A percentile compares a stretch with the other conserved stretches of the same genome.
These are phyloP conservation scores for Scheffersomyces ergatensis DNA, from an alignment of 805 yeast genomes.

Conservation along the genomic window DNA sequence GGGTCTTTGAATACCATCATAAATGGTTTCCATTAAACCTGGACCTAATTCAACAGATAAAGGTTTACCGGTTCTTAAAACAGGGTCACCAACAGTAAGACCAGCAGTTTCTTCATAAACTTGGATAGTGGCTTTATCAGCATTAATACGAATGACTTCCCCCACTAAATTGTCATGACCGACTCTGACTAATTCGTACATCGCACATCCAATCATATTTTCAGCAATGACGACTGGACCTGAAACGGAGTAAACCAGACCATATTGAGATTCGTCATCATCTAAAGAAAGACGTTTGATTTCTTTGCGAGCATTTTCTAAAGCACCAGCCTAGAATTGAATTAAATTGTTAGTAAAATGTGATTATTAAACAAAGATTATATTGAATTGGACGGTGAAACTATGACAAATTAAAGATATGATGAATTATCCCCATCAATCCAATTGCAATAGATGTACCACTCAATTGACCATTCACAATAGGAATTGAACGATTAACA, in stretches of 20 bases:
- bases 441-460: too few species aligned
- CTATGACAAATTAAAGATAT: too few species aligned
- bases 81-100: constrained; percentile 99
- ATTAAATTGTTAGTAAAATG: constrained; percentile 10
- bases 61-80: constrained; percentile 97
- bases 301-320: constrained; percentile 95
- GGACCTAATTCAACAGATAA: constrained; percentile 98
- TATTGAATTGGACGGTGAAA: too few species aligned
- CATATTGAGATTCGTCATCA: constrained; percentile 74
- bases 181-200: constrained; percentile 98
- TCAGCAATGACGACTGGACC: constrained; percentile 98
- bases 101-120: constrained; percentile 99
- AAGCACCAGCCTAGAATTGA: constrained; percentile 77
- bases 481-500: neutral
- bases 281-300: constrained; percentile 82
- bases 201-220: constrained; percentile 99
- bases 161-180: constrained; percentile 97
- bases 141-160: constrained; percentile 95
- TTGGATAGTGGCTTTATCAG: constrained; percentile 96
- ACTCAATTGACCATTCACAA: neutral
- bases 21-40: constrained; percentile 98
- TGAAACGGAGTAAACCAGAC: constrained; percentile 89
- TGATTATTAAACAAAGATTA: too few species aligned
- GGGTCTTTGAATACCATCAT: constrained; percentile 99
- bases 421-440: too few species aligned